Percentiles rank a stretch among this genome's conserved stretches.
Conservation (phyloP, 768 basidiomycete species). For the Lactarius hatsudake region DNA sequence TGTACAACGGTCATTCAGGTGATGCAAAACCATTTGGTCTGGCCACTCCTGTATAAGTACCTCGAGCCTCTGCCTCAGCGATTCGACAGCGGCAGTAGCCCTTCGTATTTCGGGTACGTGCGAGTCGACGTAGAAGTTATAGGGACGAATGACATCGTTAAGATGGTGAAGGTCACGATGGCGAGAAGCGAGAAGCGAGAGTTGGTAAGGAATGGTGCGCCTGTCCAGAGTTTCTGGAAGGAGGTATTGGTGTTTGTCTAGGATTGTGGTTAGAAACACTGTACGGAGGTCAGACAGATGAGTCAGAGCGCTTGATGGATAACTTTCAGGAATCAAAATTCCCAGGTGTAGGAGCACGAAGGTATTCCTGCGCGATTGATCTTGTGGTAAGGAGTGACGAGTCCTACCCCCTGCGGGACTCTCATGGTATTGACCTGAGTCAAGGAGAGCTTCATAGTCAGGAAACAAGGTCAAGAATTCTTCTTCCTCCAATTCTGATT, state of each 20-base stretch:
- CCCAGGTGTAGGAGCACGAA: constrained; percentile 50
- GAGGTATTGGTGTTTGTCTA: constrained; percentile 11
- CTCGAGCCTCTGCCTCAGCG: constrained; percentile 53
- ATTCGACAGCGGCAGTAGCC: constrained; percentile 48
- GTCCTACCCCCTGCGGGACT: constrained; percentile 4
- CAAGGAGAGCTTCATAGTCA: constrained; percentile 57
- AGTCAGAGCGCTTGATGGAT: constrained; percentile 35
- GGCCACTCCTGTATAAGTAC: constrained; percentile 80
- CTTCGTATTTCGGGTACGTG: constrained; percentile 71
- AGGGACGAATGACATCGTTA: constrained; percentile 31
- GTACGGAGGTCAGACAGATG: constrained; percentile 23
- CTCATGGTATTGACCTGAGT: constrained; percentile 24
- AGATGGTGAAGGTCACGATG: constrained; percentile 35
- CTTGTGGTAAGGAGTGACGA: constrained; percentile 32
- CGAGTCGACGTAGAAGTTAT: constrained; percentile 81
- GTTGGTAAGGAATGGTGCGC: constrained; percentile 49
- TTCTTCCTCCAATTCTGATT: constrained; percentile 74
- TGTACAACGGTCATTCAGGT: constrained; percentile 71
- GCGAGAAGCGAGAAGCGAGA: constrained; percentile 47
- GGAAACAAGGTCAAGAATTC: constrained; percentile 89
- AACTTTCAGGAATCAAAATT: constrained; percentile 35
- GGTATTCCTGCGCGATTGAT: constrained; percentile 36
- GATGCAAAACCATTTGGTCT: constrained; percentile 94
- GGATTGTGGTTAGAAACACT: constrained; percentile 23
- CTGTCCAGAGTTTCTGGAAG: constrained; percentile 44